Evolutionary conservation across 176 grass and related monocot genomes (phyloP).

Genomic region (Cenchrus americanus): DNA sequence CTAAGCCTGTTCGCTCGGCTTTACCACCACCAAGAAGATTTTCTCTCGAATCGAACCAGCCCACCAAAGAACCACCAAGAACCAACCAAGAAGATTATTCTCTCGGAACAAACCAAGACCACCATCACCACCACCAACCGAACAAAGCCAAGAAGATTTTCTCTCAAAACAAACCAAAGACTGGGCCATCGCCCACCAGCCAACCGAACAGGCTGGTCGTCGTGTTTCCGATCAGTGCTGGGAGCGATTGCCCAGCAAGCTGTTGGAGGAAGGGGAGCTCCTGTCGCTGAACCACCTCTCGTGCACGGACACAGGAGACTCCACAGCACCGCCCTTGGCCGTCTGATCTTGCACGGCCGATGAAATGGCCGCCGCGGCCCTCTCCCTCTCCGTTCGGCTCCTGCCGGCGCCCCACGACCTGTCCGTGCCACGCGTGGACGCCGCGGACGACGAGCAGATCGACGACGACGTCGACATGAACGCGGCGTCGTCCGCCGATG

Average conservation of each 20-base stretch:
- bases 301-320: slow-evolving; percentile 70
- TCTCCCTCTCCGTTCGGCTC: slow-evolving; percentile 40
- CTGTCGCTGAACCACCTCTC: slow-evolving; percentile 67
- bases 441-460: slow-evolving; percentile 58
- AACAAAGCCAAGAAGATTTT: too few species aligned
- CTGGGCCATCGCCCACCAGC: too few species aligned
- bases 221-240: slow-evolving; percentile 31
- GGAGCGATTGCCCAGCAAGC: slow-evolving; percentile 59
- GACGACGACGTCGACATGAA: slow-evolving; percentile 69
- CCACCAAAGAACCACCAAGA: too few species aligned
- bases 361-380: not conserved
- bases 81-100: too few species aligned
- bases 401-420: slow-evolving; percentile 43
- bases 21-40: too few species aligned
- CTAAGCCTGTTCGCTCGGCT: too few species aligned
- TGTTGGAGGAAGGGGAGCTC: slow-evolving; percentile 66
- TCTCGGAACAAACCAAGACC: too few species aligned
- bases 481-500: slow-evolving; percentile 45
- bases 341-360: not conserved
- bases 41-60: too few species aligned
- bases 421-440: slow-evolving; percentile 52
- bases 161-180: too few species aligned
- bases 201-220: too few species aligned
- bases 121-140: too few species aligned
- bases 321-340: slow-evolving; percentile 25